Evolutionary conservation across 345 rosid genomes (phyloP).

Genomic region (Carallia pectinifolia): DNA sequence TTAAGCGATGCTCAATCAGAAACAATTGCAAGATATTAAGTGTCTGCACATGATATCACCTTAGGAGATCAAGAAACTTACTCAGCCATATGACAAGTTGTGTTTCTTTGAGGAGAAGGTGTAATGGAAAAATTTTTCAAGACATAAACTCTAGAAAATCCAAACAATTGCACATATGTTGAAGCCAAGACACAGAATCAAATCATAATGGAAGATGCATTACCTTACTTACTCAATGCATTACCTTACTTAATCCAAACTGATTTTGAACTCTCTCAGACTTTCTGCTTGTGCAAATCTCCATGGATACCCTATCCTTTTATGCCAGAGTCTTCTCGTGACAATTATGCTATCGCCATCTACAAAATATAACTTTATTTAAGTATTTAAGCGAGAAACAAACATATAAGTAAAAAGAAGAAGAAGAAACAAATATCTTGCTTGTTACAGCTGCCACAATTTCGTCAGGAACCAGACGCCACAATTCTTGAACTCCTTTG

Average conservation of each 20-base stretch:
- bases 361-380: slow-evolving; percentile 23
- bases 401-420: background rate
- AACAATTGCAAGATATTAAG: too few relatives aligned
- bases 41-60: too few relatives aligned
- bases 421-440: too few relatives aligned
- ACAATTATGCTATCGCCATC: slow-evolving; percentile 66
- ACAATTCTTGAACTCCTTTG: slow-evolving; percentile 70
- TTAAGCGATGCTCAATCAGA: too few relatives aligned
- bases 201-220: background rate
- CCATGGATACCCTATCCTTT: slow-evolving; percentile 87
- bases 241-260: slow-evolving; percentile 29
- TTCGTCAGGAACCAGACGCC: slow-evolving; percentile 88
- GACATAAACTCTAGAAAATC: background rate
- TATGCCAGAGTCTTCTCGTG: slow-evolving; percentile 61
- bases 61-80: too few relatives aligned
- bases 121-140: background rate
- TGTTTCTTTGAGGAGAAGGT: background rate
- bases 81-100: too few relatives aligned
- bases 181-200: background rate
- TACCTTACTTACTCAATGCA: slow-evolving; percentile 22
- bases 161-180: background rate
- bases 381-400: slow-evolving; percentile 1
- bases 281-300: slow-evolving; percentile 71
- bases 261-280: slow-evolving; percentile 59
- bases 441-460: slow-evolving; percentile 59